phyloP scores from a whole-genome alignment of 257 asterid genomes.

The Gentiana dahurica region DNA sequence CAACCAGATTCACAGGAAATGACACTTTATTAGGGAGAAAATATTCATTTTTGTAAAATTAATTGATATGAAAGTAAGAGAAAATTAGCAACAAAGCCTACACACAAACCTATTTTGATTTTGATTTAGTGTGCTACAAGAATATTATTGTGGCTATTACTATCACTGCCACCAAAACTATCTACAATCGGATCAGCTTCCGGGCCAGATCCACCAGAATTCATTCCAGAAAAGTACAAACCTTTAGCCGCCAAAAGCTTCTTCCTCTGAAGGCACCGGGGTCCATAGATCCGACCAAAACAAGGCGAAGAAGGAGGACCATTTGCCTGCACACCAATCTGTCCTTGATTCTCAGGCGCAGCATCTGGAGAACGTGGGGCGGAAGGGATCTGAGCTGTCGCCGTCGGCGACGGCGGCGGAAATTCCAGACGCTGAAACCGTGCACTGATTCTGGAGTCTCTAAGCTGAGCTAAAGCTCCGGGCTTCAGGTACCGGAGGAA shows the following conservation, averaged over 20 bases:
- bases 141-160: conserved; percentile 7
- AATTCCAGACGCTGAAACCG: conserved; percentile 10
- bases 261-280: conserved; percentile 22
- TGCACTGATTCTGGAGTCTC: conserved; percentile 23
- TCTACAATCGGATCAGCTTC: conserved; percentile 11
- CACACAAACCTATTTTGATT: no score
- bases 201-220: conserved; percentile 1
- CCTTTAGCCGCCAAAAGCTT: conserved; percentile 18
- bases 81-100: no score
- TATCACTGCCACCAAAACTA: conserved; percentile 6
- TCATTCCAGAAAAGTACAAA: conserved; percentile 2
- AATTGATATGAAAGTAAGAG: no score
- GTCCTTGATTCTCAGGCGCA: conserved; percentile 2
- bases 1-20: no score
- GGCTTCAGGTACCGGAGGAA: conserved; percentile 26
- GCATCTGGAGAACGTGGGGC: background rate
- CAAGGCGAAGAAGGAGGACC: conserved; percentile 10
- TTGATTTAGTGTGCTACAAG: conserved; percentile 17
- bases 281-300: conserved; percentile 17
- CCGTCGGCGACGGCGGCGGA: conserved; percentile 3
- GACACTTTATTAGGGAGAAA: no score
- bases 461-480: conserved; percentile 21
- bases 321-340: conserved; percentile 3
- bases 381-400: background rate
- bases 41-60: no score